phyloP scores from a whole-genome alignment of 768 basidiomycete genomes.

The Gymnopilus junonius region DNA sequence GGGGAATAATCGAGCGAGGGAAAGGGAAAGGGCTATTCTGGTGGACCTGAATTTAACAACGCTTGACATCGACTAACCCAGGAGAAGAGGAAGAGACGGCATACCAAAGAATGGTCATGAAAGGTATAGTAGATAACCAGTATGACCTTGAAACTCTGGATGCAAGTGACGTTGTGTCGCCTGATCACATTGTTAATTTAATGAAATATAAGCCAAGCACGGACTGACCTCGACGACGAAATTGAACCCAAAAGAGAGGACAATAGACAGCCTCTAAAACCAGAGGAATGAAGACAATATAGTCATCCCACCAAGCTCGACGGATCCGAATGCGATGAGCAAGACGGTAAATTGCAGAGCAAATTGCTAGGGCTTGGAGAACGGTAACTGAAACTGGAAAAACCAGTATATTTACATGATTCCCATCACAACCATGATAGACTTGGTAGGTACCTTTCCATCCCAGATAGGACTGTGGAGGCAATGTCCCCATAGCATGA shows the following conservation, averaged over 20 bases:
- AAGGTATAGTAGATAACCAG: not conserved
- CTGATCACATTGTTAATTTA: not conserved
- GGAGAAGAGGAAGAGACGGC: not conserved
- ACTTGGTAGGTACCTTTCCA: not conserved
- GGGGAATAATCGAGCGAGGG: not conserved
- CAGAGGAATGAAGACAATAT: constrained; percentile 21
- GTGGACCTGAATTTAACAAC: not conserved
- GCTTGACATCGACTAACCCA: not conserved
- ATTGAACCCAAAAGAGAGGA: not conserved
- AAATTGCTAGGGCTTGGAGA: constrained; percentile 21
- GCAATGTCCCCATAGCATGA: not conserved
- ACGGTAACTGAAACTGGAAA: constrained; percentile 9
- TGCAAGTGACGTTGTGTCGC: not conserved
- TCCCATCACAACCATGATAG: too few species aligned
- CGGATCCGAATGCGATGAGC: constrained; percentile 15
- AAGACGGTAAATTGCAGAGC: constrained; percentile 22
- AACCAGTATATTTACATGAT: not conserved
- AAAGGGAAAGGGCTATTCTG: not conserved
- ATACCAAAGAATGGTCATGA: not conserved
- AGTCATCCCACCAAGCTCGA: constrained; percentile 30
- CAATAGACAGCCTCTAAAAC: constrained; percentile 6
- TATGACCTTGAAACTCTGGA: not conserved
- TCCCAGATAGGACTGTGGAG: not conserved
- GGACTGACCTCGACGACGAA: not conserved
- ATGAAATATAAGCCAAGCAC: not conserved